A percentile compares a stretch with the other conserved stretches of the same genome.
Conservation (phyloP, 768 basidiomycete genomes). For the Serendipita sp. region DNA sequence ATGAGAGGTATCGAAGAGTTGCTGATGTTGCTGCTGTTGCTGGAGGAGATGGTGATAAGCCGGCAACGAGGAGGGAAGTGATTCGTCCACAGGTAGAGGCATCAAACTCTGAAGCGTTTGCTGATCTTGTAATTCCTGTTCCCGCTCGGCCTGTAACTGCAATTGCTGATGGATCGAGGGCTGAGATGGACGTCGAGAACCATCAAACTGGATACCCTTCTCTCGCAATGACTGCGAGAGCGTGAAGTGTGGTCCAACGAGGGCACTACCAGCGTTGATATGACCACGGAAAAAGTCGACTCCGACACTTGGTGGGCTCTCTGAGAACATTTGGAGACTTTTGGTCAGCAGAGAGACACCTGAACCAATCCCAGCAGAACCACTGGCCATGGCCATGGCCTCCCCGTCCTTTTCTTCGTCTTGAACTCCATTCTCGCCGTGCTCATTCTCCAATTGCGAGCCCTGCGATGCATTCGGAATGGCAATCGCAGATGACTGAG, state of each 20-base stretch:
- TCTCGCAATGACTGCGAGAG: background rate
- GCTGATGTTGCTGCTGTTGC: background rate
- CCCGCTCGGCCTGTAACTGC: background rate
- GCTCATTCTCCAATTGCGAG: background rate
- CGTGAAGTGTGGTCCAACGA: background rate
- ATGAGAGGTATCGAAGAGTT: background rate
- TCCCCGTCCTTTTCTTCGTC: background rate
- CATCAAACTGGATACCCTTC: background rate
- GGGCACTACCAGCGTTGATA: background rate
- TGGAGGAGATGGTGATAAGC: constrained; percentile 22
- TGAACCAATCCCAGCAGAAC: background rate
- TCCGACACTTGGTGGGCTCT: background rate
- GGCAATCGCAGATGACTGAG: background rate
- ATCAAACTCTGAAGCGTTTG: background rate
- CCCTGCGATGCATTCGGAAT: background rate
- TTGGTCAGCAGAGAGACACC: constrained; percentile 1
- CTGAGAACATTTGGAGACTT: constrained; percentile 4
- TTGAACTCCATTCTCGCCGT: background rate
- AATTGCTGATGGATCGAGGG: constrained; percentile 28
- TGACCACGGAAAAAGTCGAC: constrained; percentile 3
- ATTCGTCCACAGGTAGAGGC: constrained; percentile 13
- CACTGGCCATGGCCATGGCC: background rate
- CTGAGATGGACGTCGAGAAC: constrained; percentile 16
- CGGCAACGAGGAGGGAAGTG: constrained; percentile 60
- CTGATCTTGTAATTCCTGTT: background rate